Percentiles rank a stretch among this genome's conserved stretches.
Evolutionary conservation across 805 yeast species (phyloP).

Genomic region (Myxozyma monticola): DNA sequence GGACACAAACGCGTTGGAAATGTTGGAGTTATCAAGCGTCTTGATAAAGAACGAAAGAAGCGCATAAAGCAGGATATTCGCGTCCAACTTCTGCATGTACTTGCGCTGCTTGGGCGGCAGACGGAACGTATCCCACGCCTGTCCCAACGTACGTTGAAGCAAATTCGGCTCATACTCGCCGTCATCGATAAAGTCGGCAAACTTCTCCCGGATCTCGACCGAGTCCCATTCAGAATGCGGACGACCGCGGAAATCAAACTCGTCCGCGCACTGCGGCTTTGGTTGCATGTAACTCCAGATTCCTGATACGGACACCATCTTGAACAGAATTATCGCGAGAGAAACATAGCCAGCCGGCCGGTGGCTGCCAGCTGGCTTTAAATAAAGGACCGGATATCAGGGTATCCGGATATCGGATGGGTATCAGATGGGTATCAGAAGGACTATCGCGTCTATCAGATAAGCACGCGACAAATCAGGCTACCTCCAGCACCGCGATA

Average conservation of each 20-base stretch:
- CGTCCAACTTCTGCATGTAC: conserved; percentile 25
- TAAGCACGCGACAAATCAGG: too few relatives aligned
- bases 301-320: too few relatives aligned
- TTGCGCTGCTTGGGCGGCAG: conserved; percentile 14
- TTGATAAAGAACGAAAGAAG: conserved; percentile 46
- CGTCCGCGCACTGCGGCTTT: too few relatives aligned
- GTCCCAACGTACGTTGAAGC: conserved; percentile 7
- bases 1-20: conserved; percentile 65
- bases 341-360: too few relatives aligned
- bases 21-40: conserved; percentile 60
- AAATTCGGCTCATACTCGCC: conserved; percentile 6
- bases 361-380: too few relatives aligned
- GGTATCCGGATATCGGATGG: too few relatives aligned
- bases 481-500: too few relatives aligned
- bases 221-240: conserved; percentile 2
- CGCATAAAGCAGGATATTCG: conserved; percentile 12
- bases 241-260: conserved; percentile 1
- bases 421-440: too few relatives aligned
- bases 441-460: too few relatives aligned
- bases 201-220: conserved; percentile 9
- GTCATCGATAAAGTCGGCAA: conserved; percentile 13
- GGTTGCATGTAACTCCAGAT: too few relatives aligned
- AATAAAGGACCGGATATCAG: too few relatives aligned
- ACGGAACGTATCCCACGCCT: conserved; percentile 24
- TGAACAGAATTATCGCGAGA: too few relatives aligned